Evolutionary conservation across 2,329 filamentous ascomycete species (phyloP), one percentile per base, ranked within the genome.

Genomic region (Aspergillus sp.): DNA sequence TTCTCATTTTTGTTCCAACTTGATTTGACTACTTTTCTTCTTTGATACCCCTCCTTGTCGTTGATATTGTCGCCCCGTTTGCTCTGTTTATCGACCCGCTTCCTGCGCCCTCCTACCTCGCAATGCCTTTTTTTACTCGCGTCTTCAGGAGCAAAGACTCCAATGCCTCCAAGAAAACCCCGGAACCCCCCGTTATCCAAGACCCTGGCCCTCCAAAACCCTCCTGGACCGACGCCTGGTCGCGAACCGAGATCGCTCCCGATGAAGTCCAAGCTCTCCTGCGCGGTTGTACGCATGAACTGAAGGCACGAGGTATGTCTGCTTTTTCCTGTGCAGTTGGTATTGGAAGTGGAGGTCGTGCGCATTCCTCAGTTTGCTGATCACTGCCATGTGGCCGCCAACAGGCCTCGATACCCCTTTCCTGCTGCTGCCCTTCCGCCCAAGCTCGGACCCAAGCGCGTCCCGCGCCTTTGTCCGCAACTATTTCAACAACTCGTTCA

Each of bases 261-360:
- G 86, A 94, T 45, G 91, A 98, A 64, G 79, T 98, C 29, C 80
- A 88, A 51, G 86, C 94, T 54, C 67, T 98, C 41, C 69, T 96
- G 32, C 75, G 79, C 55, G 77, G 79, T 45, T 95, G 86, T 65
- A 93, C 88, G 8, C 72, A 79, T 35, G 91, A 98, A 66, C 75
- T 98, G 60, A 98, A 96, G 67, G 81, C 82, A 39, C 76, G 88
- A 83, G 89, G 89, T 94, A 77, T 49, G 75, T 63, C 29, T 22
- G 14, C 40, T 43, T 41, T 24, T 39, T 30, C 40, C 48, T 37
- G 30, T 32, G 41, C 45, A 15, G 19, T 12, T 37, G 43, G 36
- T 45, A 36, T 37, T 40, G 36, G 39, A 34, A 38, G 39, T 37
- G 29, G 26, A 33, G 38, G 36, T 37, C 39, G 42, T 37, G 39